These are phyloP conservation scores for Penicillium occitanis DNA, from an alignment of 2,329 filamentous ascomycete species.

Conservation along the genomic window DNA sequence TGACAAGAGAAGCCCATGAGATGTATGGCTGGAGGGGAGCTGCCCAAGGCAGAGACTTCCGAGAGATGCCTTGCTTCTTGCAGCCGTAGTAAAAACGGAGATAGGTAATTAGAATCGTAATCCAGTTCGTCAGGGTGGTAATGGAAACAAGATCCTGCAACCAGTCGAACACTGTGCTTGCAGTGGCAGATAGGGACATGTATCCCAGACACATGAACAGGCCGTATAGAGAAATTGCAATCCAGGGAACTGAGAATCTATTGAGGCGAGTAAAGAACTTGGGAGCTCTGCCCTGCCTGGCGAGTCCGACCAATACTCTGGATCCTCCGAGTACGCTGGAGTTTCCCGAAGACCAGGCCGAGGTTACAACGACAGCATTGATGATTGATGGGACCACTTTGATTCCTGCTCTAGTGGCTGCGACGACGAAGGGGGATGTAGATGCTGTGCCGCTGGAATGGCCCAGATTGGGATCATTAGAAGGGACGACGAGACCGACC, in stretches of 20 bases:
- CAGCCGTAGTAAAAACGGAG: slow-evolving; percentile 49
- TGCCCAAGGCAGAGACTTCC: slow-evolving; percentile 46
- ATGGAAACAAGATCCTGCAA: slow-evolving; percentile 69
- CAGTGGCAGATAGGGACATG: slow-evolving; percentile 60
- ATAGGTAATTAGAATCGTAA: slow-evolving; percentile 27
- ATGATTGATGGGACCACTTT: slow-evolving; percentile 66
- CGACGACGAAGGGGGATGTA: slow-evolving; percentile 48
- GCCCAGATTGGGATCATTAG: slow-evolving; percentile 49
- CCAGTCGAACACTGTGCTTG: slow-evolving; percentile 67
- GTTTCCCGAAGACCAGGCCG: slow-evolving; percentile 75
- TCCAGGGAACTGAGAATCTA: slow-evolving; percentile 61
- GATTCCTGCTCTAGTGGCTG: slow-evolving; percentile 58
- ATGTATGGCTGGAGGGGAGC: slow-evolving; percentile 60
- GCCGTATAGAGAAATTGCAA: slow-evolving; percentile 57
- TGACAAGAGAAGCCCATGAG: slow-evolving; percentile 58
- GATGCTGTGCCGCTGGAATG: slow-evolving; percentile 50
- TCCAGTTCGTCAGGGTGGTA: slow-evolving; percentile 69
- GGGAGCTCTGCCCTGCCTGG: slow-evolving; percentile 64
- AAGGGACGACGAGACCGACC: slow-evolving; percentile 61
- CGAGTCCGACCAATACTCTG: slow-evolving; percentile 66
- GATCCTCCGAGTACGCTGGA: slow-evolving; percentile 73
- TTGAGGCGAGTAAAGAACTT: slow-evolving; percentile 62
- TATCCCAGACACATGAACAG: slow-evolving; percentile 66
- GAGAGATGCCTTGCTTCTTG: slow-evolving; percentile 35
- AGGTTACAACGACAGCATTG: slow-evolving; percentile 77